These are phyloP conservation scores for Podila verticillata DNA, from an alignment of 192 early-diverging fungal genomes.

Conservation along the genomic window DNA sequence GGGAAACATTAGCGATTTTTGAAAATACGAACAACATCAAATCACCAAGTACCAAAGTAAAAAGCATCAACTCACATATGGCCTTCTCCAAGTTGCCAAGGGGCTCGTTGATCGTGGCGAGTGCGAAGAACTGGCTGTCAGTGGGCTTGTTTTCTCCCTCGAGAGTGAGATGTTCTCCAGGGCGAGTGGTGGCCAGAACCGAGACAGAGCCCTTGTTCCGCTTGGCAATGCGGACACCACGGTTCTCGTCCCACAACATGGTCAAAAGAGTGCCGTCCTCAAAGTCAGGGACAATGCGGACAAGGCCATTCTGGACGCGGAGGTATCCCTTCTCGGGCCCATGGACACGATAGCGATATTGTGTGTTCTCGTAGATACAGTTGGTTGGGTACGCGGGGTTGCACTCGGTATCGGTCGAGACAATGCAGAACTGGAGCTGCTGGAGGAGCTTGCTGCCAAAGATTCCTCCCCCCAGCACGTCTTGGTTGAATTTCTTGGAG, in stretches of 20 bases:
- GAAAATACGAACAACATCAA: too few relatives aligned
- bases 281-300: not conserved
- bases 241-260: not conserved
- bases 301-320: not conserved
- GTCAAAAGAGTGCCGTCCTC: not conserved
- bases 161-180: not conserved
- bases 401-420: not conserved
- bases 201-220: not conserved
- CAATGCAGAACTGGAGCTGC: not conserved
- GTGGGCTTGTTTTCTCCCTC: not conserved
- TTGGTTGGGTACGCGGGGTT: not conserved
- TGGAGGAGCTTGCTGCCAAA: not conserved
- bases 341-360: not conserved
- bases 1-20: too few relatives aligned
- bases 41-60: too few relatives aligned
- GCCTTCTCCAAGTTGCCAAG: too few relatives aligned
- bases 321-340: not conserved
- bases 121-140: too few relatives aligned
- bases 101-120: too few relatives aligned
- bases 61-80: too few relatives aligned
- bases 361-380: not conserved
- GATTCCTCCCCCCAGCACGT: not conserved
- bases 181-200: not conserved
- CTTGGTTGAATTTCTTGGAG: not conserved
- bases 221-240: conserved; percentile 13